Base-by-base conservation (phyloP, 2,329 filamentous ascomycete genomes). In the Penicillium capsulatum region DNA sequence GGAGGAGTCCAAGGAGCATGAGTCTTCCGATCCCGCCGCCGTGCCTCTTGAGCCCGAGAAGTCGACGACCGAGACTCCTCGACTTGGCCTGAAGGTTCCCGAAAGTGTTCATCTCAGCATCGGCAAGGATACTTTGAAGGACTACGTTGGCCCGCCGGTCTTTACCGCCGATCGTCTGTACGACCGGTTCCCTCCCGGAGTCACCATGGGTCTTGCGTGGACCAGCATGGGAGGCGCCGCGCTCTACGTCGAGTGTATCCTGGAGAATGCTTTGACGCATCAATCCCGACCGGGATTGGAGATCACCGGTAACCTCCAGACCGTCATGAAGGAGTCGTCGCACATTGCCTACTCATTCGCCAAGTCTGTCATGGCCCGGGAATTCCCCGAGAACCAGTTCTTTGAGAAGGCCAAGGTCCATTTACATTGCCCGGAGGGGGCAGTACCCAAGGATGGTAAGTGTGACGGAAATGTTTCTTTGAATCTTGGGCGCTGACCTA, bases 141-240 rank as follows among this genome's bases (percentile, higher is more conserved):
- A 98, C 65, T 98, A 96, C 60, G 91, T 98, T 43, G 92, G 92
- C 2, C 90, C 92, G 2, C 90, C 92, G 1, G 80, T 97, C 38
- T 98, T 95, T 70, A 98, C 89, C 0, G 88, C 92, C 3, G 92
- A 98, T 66, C 82, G 94, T 38, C 76, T 98, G 10, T 98, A 97
- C 72, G 92, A 98, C 57, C 80, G 82, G 33, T 95, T 89, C 43
- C 92, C 94, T 3, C 80, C 92, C 2, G 92, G 92, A 66, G 92
- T 98, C 11, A 86, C 90, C 15, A 97, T 98, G 92, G 92, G 92
- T 50, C 78, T 98, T 36, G 92, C 92, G 6, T 98, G 92, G 92
- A 98, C 94, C 6, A 87, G 89, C 60, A 88, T 98, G 79, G 92
- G 92, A 45, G 92, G 92, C 44, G 88, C 92, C 3, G 92, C 92